Base-by-base conservation (phyloP, 192 early-diverging fungal genomes). In the Endogone sp. region DNA sequence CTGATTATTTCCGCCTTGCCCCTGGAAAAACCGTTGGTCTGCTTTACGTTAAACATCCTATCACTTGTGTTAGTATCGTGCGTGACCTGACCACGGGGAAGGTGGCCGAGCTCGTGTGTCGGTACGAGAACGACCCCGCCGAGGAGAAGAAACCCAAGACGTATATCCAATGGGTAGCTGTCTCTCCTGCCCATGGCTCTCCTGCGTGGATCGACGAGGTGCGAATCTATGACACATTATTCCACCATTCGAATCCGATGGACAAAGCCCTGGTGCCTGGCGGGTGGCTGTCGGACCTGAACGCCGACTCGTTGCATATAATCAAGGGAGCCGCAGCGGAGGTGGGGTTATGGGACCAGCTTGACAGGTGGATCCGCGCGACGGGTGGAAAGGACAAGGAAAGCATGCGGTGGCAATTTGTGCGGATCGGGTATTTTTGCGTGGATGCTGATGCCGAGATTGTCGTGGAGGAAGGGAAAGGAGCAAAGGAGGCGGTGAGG, bases 131-230 rank as follows among this genome's bases (percentile, higher is more conserved):
- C 71, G 82, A 70, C 24, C n/a, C n/a, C 9, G 67, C 63, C 2
- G 85, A 79, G 23, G 83, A 84, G 72, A 84, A 78, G 70, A 93
- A 93, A 81, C 95, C 98, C 64, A 99, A 97, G 86, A 91, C 98
- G 2, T 99, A 91, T 79, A 98, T 99, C 82, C 98, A 99, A 76
- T 99, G 98, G 98, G 84, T 99, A 26, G 94, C 93, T 44, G 89
- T 97, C 67, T 93, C 91, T 25, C 82, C 87, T 30, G 86, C 87
- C 69, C 92, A 90, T 72, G 82, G 85, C 27, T 95, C 93, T 8
- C 95, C 98, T 21, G 89, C 97, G 21, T 77, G 80, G 27, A 71
- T 98, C 55, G 81, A 87, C 67, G 93, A 99, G 79, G 82, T 95
- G 20, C 86, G 94, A 57, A 75, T 94, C 31, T 98, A 95, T 83